Base-by-base conservation (phyloP, 2,329 filamentous ascomycete species). In the Fusarium solani-melongenae region DNA sequence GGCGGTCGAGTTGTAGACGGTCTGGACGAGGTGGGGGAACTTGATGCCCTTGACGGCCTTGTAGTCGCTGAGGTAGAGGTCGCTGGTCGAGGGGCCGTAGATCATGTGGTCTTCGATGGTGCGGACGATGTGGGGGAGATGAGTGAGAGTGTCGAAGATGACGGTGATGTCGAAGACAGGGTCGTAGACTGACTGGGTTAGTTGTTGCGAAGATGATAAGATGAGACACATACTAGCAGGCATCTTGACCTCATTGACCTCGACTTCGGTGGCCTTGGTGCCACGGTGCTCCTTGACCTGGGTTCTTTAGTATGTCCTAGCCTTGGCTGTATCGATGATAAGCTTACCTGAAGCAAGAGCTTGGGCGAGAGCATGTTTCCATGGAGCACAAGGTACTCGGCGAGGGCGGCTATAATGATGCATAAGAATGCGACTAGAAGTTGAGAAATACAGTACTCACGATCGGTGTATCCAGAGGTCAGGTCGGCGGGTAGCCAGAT, bases 11-110 rank as follows among this genome's bases (percentile, higher is more conserved):
- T 61, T 72, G 55, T 72, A 72, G 11, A 74, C 22, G 0, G 66
- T 72, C 8, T 74, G 72, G 7, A 74, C n/a, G 0, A 41, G 31
- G 9, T 67, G 66, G 0, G 72, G 72, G 6, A 74, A 72, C 3
- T 55, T 62, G 2, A 72, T 46, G 2, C 66, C 66, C 3, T 59
- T 3, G 1, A 72, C 58, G 0, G 33, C 2, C 17, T 70, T 72
- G 27, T 74, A 74, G 11, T 70, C 7, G 4, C 62, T 61, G 0
- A 74, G 66, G 15, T 74, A 74, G 0, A 74, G 2, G 2, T 74
- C 71, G 7, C 62, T 67, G 0, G 63, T 67, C 0, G 46, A 60
- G 0, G 27, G 24, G 0, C 72, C 72, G 2, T 67, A 70, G 0
- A 74, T 29, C 1, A 66, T 36, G 39, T 72, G 66, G 12, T 63